phyloP scores from a whole-genome alignment of 2,329 filamentous ascomycete genomes.

The Aspergillus luchuensis region DNA sequence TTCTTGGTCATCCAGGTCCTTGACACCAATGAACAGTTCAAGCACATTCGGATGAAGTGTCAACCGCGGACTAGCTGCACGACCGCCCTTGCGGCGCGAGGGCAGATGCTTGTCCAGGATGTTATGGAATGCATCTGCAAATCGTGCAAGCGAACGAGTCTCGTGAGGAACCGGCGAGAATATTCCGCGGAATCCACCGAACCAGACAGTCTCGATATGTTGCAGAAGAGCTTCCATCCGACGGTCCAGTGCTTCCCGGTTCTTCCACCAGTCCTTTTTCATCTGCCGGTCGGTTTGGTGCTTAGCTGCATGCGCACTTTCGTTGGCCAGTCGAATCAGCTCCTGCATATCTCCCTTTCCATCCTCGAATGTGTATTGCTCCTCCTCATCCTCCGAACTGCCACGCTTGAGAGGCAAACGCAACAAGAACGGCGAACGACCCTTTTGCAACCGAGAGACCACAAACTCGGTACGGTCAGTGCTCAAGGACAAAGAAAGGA shows the following conservation, averaged over 20 bases:
- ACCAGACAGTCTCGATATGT: conserved; percentile 90
- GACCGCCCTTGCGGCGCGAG: conserved; percentile 66
- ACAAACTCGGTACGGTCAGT: conserved; percentile 82
- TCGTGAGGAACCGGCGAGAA: conserved; percentile 73
- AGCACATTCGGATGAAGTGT: conserved; percentile 69
- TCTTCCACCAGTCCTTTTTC: conserved; percentile 85
- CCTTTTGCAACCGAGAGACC: conserved; percentile 79
- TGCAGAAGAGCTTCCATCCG: conserved; percentile 75
- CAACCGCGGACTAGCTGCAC: conserved; percentile 55
- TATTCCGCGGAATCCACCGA: conserved; percentile 93
- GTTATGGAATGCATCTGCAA: conserved; percentile 74
- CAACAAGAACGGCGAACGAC: conserved; percentile 78
- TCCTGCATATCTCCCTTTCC: conserved; percentile 78
- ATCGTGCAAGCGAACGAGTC: conserved; percentile 67
- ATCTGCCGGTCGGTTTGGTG: conserved; percentile 73
- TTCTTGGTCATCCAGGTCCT: conserved; percentile 67
- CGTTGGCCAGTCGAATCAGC: conserved; percentile 79
- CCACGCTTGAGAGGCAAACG: conserved; percentile 82
- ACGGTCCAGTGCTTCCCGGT: conserved; percentile 76
- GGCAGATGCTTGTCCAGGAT: conserved; percentile 84
- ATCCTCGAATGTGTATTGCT: conserved; percentile 80
- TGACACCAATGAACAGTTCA: conserved; percentile 85
- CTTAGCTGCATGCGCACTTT: conserved; percentile 73
- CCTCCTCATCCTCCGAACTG: conserved; percentile 72
- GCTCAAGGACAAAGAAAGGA: conserved; percentile 81